Percentiles rank a stretch among this genome's conserved stretches.
These are phyloP conservation scores for Carex parvula DNA, from an alignment of 176 grass and related monocot genomes.

Conservation along the genomic window DNA sequence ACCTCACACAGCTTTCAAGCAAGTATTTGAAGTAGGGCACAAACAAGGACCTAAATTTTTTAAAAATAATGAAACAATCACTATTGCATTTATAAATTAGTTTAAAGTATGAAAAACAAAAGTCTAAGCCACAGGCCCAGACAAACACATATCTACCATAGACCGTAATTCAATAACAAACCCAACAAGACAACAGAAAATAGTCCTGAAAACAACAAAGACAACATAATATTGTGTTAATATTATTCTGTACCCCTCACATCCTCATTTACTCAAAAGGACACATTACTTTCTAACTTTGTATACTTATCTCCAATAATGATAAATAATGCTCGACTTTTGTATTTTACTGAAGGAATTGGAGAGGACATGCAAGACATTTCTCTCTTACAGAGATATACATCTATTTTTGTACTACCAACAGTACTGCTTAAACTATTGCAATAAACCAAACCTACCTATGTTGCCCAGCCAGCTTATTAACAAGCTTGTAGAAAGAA, in stretches of 20 bases:
- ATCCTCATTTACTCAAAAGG: neutral
- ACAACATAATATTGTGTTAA: neutral
- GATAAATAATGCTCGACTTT: neutral
- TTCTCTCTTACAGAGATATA: neutral
- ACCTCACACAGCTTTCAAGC: constrained; percentile 58
- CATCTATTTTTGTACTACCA: neutral
- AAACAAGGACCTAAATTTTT: constrained; percentile 63
- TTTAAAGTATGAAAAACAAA: neutral
- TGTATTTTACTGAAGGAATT: neutral
- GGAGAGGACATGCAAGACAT: neutral
- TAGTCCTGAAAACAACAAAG: neutral
- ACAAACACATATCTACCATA: neutral
- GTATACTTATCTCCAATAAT: neutral
- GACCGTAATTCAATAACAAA: neutral
- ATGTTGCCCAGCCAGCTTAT: constrained; percentile 69
- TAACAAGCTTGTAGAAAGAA: constrained; percentile 79
- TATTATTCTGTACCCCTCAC: neutral
- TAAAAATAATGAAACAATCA: constrained; percentile 30
- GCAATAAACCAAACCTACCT: constrained; percentile 38
- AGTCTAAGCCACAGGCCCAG: neutral
- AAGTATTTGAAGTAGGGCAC: constrained; percentile 97
- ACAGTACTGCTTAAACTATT: neutral
- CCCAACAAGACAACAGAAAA: neutral
- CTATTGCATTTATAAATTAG: neutral
- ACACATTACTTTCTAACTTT: neutral